Conservation (phyloP, 2,329 filamentous ascomycete genomes). For the Fulvia fulva region DNA sequence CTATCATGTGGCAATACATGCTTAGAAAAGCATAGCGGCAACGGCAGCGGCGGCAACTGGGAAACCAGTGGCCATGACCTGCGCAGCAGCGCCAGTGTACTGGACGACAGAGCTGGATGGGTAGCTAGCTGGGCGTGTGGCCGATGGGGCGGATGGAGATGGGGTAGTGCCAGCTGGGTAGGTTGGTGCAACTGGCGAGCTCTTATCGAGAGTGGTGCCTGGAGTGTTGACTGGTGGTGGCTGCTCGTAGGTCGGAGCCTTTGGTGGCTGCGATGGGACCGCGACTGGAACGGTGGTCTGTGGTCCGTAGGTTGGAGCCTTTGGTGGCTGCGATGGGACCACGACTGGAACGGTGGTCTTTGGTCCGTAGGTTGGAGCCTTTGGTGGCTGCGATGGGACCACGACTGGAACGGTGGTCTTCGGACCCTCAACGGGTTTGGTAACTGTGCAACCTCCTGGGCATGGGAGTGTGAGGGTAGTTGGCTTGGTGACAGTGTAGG, state of each 20-base stretch:
- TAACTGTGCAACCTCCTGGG: slow-evolving; percentile 16
- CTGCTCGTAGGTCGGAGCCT: background rate
- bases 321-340: background rate
- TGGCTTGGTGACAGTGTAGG: slow-evolving; percentile 61
- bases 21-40: slow-evolving; percentile 12
- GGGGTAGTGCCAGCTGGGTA: slow-evolving; percentile 1
- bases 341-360: too few species aligned
- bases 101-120: background rate
- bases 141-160: background rate
- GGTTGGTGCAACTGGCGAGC: background rate
- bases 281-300: background rate
- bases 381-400: background rate
- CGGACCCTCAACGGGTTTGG: slow-evolving; percentile 2
- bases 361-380: background rate
- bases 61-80: slow-evolving; percentile 6
- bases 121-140: background rate
- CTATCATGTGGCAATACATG: background rate
- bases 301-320: background rate
- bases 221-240: background rate
- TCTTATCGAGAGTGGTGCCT: background rate
- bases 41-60: slow-evolving; percentile 9
- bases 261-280: background rate
- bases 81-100: slow-evolving; percentile 14
- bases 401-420: background rate
- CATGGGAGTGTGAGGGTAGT: slow-evolving; percentile 28